A percentile compares a stretch with the other conserved stretches of the same genome.
Conservation (phyloP, 2,329 filamentous ascomycete species). For the Colletotrichum endophyticum region DNA sequence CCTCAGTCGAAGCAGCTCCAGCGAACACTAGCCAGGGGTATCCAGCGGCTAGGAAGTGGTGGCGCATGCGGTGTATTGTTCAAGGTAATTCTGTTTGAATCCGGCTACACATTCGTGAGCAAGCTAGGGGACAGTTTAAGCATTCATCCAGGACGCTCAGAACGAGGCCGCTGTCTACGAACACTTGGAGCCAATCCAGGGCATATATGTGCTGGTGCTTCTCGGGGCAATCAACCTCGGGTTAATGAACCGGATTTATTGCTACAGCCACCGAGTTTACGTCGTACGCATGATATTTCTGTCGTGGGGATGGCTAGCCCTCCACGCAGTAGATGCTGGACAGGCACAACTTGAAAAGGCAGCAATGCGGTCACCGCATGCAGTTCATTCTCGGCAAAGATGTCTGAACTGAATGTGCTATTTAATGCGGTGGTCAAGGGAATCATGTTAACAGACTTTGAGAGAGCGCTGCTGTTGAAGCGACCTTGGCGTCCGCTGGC, state of each 20-base stretch:
- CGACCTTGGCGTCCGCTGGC: constrained; percentile 19
- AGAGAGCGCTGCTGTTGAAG: constrained; percentile 28
- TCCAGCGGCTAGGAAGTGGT: constrained; percentile 27
- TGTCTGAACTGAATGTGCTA: constrained; percentile 28
- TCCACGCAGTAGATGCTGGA: not conserved
- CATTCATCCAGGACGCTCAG: constrained; percentile 35
- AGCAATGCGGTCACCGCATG: constrained; percentile 19
- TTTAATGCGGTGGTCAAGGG: constrained; percentile 23
- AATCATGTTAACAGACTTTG: constrained; percentile 37
- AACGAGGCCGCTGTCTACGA: constrained; percentile 30
- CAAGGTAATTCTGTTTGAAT: constrained; percentile 39
- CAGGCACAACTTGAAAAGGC: constrained; percentile 6
- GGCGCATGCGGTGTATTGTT: constrained; percentile 45
- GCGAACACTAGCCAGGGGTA: constrained; percentile 32
- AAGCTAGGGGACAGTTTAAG: constrained; percentile 41
- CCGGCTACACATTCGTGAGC: constrained; percentile 47
- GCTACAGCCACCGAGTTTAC: constrained; percentile 34
- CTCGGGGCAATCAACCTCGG: constrained; percentile 41
- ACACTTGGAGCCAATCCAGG: not conserved
- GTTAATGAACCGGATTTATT: constrained; percentile 33
- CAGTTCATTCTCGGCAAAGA: constrained; percentile 28
- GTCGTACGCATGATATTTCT: constrained; percentile 37
- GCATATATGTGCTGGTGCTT: constrained; percentile 37
- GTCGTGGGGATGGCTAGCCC: constrained; percentile 34
- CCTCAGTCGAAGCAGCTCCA: constrained; percentile 33